Base-by-base conservation (phyloP, 2,329 filamentous ascomycete genomes). In the Talaromyces sp. region DNA sequence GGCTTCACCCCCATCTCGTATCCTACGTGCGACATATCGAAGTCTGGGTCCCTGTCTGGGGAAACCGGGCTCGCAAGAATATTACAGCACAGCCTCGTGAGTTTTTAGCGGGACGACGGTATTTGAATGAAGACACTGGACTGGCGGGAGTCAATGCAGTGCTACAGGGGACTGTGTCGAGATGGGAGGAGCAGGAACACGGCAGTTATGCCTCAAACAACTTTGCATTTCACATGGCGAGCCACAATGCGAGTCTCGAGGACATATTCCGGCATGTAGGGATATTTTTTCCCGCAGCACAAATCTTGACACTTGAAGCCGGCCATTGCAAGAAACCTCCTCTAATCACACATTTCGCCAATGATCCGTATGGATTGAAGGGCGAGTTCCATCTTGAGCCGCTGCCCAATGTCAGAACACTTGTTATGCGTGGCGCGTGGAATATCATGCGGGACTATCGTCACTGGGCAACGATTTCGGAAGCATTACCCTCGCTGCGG, bases 341-440 rank as follows among this genome's bases (percentile, higher is more conserved):
- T 5, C 86, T 87, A 73, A 87, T 92, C 56, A 75, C 75, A 53
- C 82, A 87, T 63, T 87, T 87, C 69, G 73, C 79, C 40, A 68
- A 72, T 27, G 72, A 74, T 36, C 68, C 70, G 12, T 69, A 68
- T 34, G 70, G 69, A 4, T 63, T 68, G 52, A 65, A 69, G 0
- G 68, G 69, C 34, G 65, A 70, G 27, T 70, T 76, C 65, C 68
- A 71, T 31, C 72, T 86, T 7, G 79, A 82, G 8, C 67, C 74
- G 23, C 77, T 89, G 3, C 72, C 78, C 3, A 83, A 84, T 2
- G 82, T 92, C 34, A 82, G 83, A 59, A 90, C 88, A 0, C 80
- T 92, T 23, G 84, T 91, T 51, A 88, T 89, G 73, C 87, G 89
- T 68, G 89, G 89, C 6, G 88, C 91, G 66, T 92, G 89, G 89